Base-by-base conservation (phyloP, 108 stramenopile genomes). In the Poteriospumella lacustris region DNA sequence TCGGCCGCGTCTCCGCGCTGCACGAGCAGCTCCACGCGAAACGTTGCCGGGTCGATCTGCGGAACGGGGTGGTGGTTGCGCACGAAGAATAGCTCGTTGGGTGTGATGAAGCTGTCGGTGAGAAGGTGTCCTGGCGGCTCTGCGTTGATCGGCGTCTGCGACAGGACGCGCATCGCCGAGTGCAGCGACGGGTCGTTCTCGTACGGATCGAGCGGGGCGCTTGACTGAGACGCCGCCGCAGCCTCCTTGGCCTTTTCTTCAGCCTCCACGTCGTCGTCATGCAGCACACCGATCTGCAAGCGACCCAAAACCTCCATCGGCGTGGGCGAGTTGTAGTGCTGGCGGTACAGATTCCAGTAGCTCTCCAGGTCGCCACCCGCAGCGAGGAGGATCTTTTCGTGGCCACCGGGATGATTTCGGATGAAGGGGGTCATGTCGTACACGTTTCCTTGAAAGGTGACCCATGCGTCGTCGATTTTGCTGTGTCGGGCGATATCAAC, bases 401-500 rank as follows among this genome's bases (percentile, higher is more conserved):
- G 78, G 29, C 97, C 96, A 15, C 85, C 85, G 12, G 85, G 85
- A 59, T 85, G 85, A 38, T 67, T 81, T 33, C 78, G 82, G 36
- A 96, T 83, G 76, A 99, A 99, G 33, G 92, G 85, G 5, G 97
- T 96, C 0, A 96, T 92, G 85, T 99, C 95, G 80, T 96, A 99
- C 0, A 97, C 95, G 43, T 87, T 85, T 24, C 91, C 92, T 2
- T 85, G 87, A 81, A 91, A 94, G 26, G 90, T 91, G 83, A 97
- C 93, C 94, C 95, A 98, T 12, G 88, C 87, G 5, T 86, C 89
- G 28, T 68, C 79, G 34, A n/a, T 34, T 58, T 31, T 64, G 0
- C 76, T 83, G 68, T 87, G 87, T 43, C 82, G 68, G 24, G 70
- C 60, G 15, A 88, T 83, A 28, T 88, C 87, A 15, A 78, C 84